Base-by-base conservation (phyloP, 1,284 basidiomycete species). In the Phlebopus sp. region DNA sequence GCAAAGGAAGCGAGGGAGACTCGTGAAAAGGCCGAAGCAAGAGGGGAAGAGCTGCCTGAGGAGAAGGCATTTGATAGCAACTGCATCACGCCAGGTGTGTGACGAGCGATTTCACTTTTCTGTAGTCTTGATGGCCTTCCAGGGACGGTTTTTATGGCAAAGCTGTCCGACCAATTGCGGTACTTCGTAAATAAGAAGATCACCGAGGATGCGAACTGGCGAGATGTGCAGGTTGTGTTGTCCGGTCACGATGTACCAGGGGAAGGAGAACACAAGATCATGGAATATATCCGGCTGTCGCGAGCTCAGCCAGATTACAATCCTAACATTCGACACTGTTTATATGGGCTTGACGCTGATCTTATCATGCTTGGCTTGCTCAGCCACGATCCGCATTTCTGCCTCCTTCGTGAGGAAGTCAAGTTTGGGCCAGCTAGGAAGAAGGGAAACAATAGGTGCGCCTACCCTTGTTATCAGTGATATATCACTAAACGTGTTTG, bases 231-330 rank as follows among this genome's bases (percentile, higher is more conserved):
- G 60, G 94, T 99, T 40, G 91, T 99, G 42, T 76, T 99, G 37
- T 97, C 93, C 32, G 97, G 96, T n/a, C 95, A 99, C 67, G 95
- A 99, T 59, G 92, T 97, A 4, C 96, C 96, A 0, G 97, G 97
- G 55, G 97, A 99, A 69, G 97, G 97, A 54, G 97, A 99, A 68
- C 97, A 99, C 80, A 99, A 99, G 78, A 96, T 99, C 60, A 98
- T 99, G 90, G 97, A 99, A 68, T 99, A 96, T 69, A 98, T 99
- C 63, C 88, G 97, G 43, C 74, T 93, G 53, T 85, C 86, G 49
- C 92, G 96, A 60, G 94, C 97, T 21, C 97, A 99, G 69, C 90
- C 90, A 8, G 89, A 90, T 64, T 97, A 99, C 73, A 84, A 94
- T 67, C 90, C 92, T 17, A 95, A 96, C 63, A 77, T 92, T 44